phyloP scores from a whole-genome alignment of 805 yeast genomes.

The Ogataea paraovalis region DNA sequence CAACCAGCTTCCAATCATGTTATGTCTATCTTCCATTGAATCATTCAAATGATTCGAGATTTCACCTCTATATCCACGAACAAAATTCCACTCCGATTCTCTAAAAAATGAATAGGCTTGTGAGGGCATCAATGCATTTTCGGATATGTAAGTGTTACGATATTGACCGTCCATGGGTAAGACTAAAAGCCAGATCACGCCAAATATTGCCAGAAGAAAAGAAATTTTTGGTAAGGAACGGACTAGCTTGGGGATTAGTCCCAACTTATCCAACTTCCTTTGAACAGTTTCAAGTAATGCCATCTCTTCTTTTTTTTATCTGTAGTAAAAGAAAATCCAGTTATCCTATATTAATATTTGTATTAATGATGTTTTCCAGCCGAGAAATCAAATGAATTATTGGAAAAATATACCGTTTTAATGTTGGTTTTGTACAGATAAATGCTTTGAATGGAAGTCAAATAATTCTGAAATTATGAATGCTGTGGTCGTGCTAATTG shows the following conservation, averaged over 20 bases:
- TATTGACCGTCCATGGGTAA: conserved; percentile 81
- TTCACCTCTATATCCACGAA: conserved; percentile 78
- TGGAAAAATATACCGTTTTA: too few relatives aligned
- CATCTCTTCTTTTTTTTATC: conserved; percentile 28
- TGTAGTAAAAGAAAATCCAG: too few relatives aligned
- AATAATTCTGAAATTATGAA: too few relatives aligned
- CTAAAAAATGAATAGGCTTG: conserved; percentile 90
- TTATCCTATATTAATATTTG: too few relatives aligned
- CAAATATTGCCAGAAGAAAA: conserved; percentile 38
- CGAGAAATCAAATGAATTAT: too few relatives aligned
- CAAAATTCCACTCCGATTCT: conserved; percentile 90
- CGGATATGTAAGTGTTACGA: conserved; percentile 82
- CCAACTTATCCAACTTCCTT: conserved; percentile 39
- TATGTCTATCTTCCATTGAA: conserved; percentile 38
- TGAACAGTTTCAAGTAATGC: conserved; percentile 44
- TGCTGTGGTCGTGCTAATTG: too few relatives aligned
- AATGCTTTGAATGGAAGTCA: too few relatives aligned
- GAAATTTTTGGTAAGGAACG: conserved; percentile 42
- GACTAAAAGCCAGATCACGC: conserved; percentile 54
- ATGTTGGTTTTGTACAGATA: too few relatives aligned
- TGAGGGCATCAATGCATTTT: conserved; percentile 95
- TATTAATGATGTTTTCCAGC: too few relatives aligned
- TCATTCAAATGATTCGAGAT: conserved; percentile 36
- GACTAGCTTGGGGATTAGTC: conserved; percentile 44
- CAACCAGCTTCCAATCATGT: conserved; percentile 53